Evolutionary conservation across 305 asterid genomes (phyloP), one percentile per base, ranked within the genome.

Genomic region (Fraxinus greggii): DNA sequence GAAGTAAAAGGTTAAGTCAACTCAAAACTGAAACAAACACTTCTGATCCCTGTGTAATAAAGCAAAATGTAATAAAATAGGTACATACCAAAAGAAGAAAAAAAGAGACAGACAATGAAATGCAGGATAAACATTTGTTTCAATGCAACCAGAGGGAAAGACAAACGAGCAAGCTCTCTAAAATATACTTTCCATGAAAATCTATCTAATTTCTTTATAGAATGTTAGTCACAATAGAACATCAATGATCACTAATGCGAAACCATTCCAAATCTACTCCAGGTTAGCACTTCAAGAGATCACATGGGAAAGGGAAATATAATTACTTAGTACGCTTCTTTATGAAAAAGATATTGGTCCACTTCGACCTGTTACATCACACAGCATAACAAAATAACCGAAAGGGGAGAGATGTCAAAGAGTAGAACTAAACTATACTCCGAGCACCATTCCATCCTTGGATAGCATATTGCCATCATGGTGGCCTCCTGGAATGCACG

Each of bases 1-100:
- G 54, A 59, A 29, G 82, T 73, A 73, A 73, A 32, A 80, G 63
- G 40, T 65, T 35, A 80, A 81, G 70, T 80, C 76, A 82, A n/a
- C n/a, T 72, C 80, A 65, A 81, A 69, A 38, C 5, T 28, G 33
- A 48, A 76, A 42, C 38, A 31, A 78, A 69, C 56, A 10, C 69
- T 40, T 78, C 51, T 51, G 32, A 78, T 69, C 83, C 31, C 33
- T 35, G 63, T 78, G 72, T 33, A 61, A 75, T 26, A 77, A 61
- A 78, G 73, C 32, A 77, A 61, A 78, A 77, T 76, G 81, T 81
- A 72, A 31, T 45, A 15, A 82, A 72, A 59, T 3, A 5, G 42
- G 54, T 70, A 72, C 32, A 33, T 45, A 35, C 82, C 45, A 24
- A 33, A 75, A 45, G 36, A 76, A 76, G 24, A 32, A 76, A 76